Evolutionary conservation across 768 basidiomycete genomes (phyloP), one percentile per base, ranked within the genome.

Genomic region (Boletus tylopilopsis): DNA sequence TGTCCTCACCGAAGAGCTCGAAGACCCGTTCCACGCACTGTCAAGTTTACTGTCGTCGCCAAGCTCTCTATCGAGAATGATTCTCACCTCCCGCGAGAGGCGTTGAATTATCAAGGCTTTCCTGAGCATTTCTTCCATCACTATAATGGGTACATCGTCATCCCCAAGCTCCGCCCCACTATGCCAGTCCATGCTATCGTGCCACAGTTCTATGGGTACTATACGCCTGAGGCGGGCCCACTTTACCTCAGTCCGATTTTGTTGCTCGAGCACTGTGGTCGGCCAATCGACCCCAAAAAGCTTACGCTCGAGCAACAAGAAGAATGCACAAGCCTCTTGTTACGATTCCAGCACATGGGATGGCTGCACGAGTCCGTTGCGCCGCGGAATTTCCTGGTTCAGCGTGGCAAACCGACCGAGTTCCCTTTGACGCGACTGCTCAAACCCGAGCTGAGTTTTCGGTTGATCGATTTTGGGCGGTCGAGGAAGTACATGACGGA

Each of bases 161-260:
- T 64, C 0, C 2, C 7, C 5, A 64, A 64, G 18, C 24, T 79
- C 6, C 63, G 64, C 25, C 56, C 72, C 53, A 75, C 79, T 0
- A 71, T 75, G 0, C 78, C 79, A 3, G 67, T 77, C 4, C 67
- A 71, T 6, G 73, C 84, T 0, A 40, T 84, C 40, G 77, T 80
- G 3, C 83, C 84, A 0, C 81, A 83, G 60, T 85, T 76, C 62
- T 85, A 80, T 55, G 83, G 85, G 1, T 81, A 79, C 63, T 85
- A 84, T 55, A 59, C 56, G 0, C 71, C n/a, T 70, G 1, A 15
- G 40, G 33, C 1, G n/a, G 66, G 4, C 2, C 30, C 23, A 4
- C 2, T 39, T n/a, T 58, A 59, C 51, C 53, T 69, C 6, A 73
- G 71, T 41, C 73, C 75, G 0, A 72, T 80, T 37, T 59, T 78